Conservation (phyloP, 768 basidiomycete genomes). For the Pholiota conissans region DNA sequence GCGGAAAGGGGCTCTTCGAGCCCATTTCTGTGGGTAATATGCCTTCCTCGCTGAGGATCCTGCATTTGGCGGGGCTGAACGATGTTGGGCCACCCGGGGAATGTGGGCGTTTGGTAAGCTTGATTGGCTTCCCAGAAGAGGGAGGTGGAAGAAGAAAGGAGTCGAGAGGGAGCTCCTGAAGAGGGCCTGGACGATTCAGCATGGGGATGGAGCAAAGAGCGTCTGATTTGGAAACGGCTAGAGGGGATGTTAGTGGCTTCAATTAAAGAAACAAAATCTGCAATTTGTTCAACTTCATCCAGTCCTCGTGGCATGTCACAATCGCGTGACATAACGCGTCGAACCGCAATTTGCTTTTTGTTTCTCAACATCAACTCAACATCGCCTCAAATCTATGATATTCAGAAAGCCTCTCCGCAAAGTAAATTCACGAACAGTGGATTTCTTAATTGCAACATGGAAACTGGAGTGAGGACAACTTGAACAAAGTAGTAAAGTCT, state of each 20-base stretch:
- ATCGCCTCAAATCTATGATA: too few species aligned
- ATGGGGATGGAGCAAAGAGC: constrained; percentile 20
- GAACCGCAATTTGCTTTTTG: neutral
- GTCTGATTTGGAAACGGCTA: constrained; percentile 12
- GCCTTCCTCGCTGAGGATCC: constrained; percentile 59
- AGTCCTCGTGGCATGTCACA: constrained; percentile 30
- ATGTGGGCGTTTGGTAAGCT: constrained; percentile 56
- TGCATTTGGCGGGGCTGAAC: constrained; percentile 68
- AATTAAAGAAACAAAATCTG: constrained; percentile 14
- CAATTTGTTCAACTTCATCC: constrained; percentile 20
- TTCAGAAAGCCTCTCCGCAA: too few species aligned
- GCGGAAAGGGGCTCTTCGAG: constrained; percentile 33
- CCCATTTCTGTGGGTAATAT: constrained; percentile 39
- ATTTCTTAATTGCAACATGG: too few species aligned
- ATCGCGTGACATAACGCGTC: constrained; percentile 37
- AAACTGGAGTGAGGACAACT: too few species aligned
- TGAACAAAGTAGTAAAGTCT: too few species aligned
- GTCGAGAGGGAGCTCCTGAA: constrained; percentile 61
- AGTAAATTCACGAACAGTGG: too few species aligned
- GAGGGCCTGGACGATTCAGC: constrained; percentile 51
- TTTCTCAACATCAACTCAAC: neutral
- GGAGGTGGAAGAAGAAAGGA: constrained; percentile 43
- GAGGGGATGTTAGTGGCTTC: constrained; percentile 9
- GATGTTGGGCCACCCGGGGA: constrained; percentile 52
- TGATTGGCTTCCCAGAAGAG: constrained; percentile 28